These are phyloP conservation scores for Peronospora farinosa DNA, from an alignment of 352 stramenopile genomes.

Conservation along the genomic window DNA sequence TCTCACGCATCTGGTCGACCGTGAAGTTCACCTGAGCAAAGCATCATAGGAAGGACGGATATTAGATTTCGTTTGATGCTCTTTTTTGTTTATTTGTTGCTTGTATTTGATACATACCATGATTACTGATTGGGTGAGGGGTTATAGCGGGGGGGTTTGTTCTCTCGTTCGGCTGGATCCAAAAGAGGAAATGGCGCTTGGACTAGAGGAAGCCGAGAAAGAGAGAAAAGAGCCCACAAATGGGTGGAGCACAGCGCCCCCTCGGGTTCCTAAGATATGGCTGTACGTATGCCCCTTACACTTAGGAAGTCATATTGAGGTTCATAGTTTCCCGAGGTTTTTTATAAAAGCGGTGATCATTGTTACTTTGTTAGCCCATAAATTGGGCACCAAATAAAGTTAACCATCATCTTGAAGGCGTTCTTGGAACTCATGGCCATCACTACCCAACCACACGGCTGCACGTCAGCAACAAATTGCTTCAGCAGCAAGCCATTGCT, in stretches of 20 bases:
- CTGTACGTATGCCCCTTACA: slow-evolving; percentile 34
- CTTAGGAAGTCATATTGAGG: slow-evolving; percentile 31
- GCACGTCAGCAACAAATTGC: too few relatives aligned
- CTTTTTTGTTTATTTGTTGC: background rate
- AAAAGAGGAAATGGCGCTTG: slow-evolving; percentile 54
- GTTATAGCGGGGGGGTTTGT: slow-evolving; percentile 16
- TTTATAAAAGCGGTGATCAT: slow-evolving; percentile 8
- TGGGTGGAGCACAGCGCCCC: slow-evolving; percentile 52
- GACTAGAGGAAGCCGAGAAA: slow-evolving; percentile 10
- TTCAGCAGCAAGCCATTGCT: too few relatives aligned
- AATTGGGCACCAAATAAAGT: background rate
- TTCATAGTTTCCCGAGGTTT: slow-evolving; percentile 38
- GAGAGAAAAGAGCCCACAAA: slow-evolving; percentile 40
- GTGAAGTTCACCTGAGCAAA: slow-evolving; percentile 97
- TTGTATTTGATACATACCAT: slow-evolving; percentile 28
- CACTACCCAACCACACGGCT: too few relatives aligned
- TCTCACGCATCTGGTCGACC: slow-evolving; percentile 97
- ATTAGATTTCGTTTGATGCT: too few relatives aligned
- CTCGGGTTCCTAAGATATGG: slow-evolving; percentile 5
- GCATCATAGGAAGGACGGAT: background rate
- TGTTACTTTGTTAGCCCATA: slow-evolving; percentile 3
- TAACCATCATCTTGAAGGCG: too few relatives aligned
- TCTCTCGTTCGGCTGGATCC: slow-evolving; percentile 35
- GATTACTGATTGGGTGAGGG: slow-evolving; percentile 35
- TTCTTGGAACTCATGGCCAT: too few relatives aligned